A percentile compares a stretch with the other conserved stretches of the same genome.
Conservation (phyloP, 352 stramenopile genomes). For the Globisporangium orthogonon region DNA sequence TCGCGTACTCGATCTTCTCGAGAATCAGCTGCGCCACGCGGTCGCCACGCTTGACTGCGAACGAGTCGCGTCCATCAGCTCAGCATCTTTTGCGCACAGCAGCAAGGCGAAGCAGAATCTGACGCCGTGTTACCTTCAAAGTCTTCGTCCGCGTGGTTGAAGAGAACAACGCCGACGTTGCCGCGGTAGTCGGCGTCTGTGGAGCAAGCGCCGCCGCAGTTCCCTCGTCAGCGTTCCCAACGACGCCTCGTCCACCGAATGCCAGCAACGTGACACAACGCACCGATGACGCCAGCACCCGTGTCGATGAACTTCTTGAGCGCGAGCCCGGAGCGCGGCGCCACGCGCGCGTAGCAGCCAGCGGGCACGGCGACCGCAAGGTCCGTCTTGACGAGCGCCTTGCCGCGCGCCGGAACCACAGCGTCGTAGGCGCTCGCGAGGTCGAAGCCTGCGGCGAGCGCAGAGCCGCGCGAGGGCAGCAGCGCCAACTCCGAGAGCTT, state of each 20-base stretch:
- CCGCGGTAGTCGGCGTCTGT: conserved; percentile 96
- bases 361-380: conserved; percentile 92
- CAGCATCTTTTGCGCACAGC: neutral
- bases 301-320: conserved; percentile 98
- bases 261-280: neutral
- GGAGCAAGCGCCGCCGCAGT: neutral
- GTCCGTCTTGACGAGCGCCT: conserved; percentile 97
- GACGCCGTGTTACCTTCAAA: conserved; percentile 56
- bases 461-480: conserved; percentile 68
- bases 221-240: neutral
- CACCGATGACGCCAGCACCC: conserved; percentile 95
- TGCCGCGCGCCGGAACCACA: conserved; percentile 88
- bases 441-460: conserved; percentile 76
- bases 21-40: conserved; percentile 98
- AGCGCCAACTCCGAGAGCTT: conserved; percentile 80
- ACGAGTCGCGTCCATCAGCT: neutral
- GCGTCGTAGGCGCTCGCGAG: conserved; percentile 82
- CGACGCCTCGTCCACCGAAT: neutral
- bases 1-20: conserved; percentile 91
- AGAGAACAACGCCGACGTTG: conserved; percentile 97
- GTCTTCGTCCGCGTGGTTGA: conserved; percentile 95
- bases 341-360: conserved; percentile 91
- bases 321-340: conserved; percentile 91
- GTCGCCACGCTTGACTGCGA: conserved; percentile 89
- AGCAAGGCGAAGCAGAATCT: neutral